Evolutionary conservation across 495 filamentous ascomycete species (phyloP).

Genomic region (Lasiosphaeria ovina): DNA sequence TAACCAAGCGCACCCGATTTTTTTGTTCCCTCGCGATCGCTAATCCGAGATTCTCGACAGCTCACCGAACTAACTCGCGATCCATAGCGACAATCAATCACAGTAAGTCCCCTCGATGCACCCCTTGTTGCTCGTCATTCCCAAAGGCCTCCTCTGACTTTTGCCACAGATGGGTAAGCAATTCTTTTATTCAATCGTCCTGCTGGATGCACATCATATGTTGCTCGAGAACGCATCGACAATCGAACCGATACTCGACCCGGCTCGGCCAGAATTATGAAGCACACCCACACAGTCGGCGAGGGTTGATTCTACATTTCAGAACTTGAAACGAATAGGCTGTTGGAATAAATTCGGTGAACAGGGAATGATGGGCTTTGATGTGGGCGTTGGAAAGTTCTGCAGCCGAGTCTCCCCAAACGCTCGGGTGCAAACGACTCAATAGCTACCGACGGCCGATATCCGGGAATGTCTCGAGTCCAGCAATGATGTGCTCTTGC

Average conservation of each 20-base stretch:
- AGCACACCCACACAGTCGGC: conserved; percentile 4
- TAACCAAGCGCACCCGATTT: conserved; percentile 38
- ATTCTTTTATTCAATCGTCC: conserved; percentile 18
- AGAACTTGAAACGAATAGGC: not conserved
- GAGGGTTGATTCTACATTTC: conserved; percentile 2
- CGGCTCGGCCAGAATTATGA: not conserved
- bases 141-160: conserved; percentile 23
- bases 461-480: no score
- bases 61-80: conserved; percentile 32
- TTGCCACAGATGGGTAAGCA: conserved; percentile 51
- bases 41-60: conserved; percentile 33
- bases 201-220: conserved; percentile 2
- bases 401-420: no score
- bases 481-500: no score
- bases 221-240: conserved; percentile 10
- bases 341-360: no score
- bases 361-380: no score
- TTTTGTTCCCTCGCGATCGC: conserved; percentile 30
- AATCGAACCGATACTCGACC: not conserved
- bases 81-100: conserved; percentile 37
- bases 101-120: conserved; percentile 34
- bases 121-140: not conserved
- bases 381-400: no score
- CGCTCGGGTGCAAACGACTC: no score
- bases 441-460: no score